Conservation (phyloP, 1,284 basidiomycete genomes). For the Cryptococcus sp. region DNA sequence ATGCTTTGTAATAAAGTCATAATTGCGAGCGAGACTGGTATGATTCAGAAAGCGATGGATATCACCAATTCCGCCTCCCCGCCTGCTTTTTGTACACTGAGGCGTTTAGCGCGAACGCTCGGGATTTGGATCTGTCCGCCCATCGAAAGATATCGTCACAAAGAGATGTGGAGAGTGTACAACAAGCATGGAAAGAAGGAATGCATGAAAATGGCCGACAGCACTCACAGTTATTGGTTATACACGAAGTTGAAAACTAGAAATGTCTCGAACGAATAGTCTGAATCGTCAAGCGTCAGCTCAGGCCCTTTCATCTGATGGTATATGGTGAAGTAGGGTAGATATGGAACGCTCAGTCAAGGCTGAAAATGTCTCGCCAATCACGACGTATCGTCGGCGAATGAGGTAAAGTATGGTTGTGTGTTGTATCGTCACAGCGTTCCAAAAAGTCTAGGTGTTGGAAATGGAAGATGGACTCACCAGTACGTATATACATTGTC, state of each 20-base stretch:
- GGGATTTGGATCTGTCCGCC: conserved; percentile 48
- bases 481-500: neutral
- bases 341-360: conserved; percentile 46
- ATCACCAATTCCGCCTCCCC: conserved; percentile 47
- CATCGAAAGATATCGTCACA: conserved; percentile 48
- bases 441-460: neutral
- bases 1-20: neutral
- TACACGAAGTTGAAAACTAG: neutral
- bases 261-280: neutral
- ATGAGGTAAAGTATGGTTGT: conserved; percentile 52
- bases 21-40: neutral
- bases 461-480: conserved; percentile 23
- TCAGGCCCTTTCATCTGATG: too few species aligned
- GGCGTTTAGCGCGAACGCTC: conserved; percentile 44
- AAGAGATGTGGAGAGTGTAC: neutral
- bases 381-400: conserved; percentile 44
- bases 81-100: conserved; percentile 50
- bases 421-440: conserved; percentile 48
- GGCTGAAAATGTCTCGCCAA: conserved; percentile 52
- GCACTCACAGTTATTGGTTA: neutral
- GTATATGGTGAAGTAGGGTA: neutral
- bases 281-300: neutral
- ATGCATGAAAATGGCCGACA: conserved; percentile 3
- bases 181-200: neutral
- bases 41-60: conserved; percentile 47